These are phyloP conservation scores for Wallacemonas rigidus DNA, from an alignment of 208 protist species.

Conservation along the genomic window DNA sequence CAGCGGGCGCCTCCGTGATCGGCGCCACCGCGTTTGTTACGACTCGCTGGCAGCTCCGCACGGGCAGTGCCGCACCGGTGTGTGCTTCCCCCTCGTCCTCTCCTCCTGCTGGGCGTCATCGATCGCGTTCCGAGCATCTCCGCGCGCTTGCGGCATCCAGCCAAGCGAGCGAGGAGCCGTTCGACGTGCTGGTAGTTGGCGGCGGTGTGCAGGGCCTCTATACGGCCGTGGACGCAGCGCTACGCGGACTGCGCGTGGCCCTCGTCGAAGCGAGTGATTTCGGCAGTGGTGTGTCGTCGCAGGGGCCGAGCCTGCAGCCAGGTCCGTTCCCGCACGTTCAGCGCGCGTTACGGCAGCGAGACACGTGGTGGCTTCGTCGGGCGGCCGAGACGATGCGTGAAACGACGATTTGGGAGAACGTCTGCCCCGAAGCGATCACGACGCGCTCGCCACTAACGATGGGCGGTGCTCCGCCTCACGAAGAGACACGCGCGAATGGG, in stretches of 20 bases:
- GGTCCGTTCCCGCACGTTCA: conserved; percentile 77
- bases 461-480: background rate
- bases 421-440: conserved; percentile 28
- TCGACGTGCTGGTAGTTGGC: conserved; percentile 80
- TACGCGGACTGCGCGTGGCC: conserved; percentile 73
- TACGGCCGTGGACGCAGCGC: conserved; percentile 80
- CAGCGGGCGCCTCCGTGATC: conserved; percentile 15
- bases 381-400: conserved; percentile 46
- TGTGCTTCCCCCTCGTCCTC: background rate
- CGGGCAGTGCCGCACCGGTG: background rate
- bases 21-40: conserved; percentile 20
- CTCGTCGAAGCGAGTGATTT: conserved; percentile 76
- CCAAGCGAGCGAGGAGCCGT: conserved; percentile 25
- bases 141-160: conserved; percentile 3
- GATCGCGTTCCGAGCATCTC: background rate
- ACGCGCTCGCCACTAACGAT: background rate
- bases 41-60: conserved; percentile 61
- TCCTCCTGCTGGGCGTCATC: background rate
- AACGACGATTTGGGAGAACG: conserved; percentile 61
- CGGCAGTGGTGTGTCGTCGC: conserved; percentile 37
- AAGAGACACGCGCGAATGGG: background rate
- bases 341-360: conserved; percentile 75
- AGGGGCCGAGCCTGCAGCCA: conserved; percentile 34
- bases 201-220: conserved; percentile 74
- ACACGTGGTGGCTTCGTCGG: conserved; percentile 49